Evolutionary conservation across 768 basidiomycete genomes (phyloP), one percentile per base, ranked within the genome.

Genomic region (Lanmaoa rubissima): DNA sequence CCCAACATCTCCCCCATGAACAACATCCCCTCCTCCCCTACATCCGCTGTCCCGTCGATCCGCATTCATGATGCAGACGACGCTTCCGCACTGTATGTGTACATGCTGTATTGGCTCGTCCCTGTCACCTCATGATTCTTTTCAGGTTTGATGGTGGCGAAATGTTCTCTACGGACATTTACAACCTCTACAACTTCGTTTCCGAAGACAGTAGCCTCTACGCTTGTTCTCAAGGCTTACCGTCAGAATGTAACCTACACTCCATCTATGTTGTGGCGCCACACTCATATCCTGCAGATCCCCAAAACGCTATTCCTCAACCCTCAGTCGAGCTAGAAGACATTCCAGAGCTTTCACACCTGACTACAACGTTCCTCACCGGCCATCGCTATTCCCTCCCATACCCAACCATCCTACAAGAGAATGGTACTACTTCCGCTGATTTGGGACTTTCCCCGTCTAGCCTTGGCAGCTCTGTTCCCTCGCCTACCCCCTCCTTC

Each of bases 401-500:
- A 26, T 57, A 58, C 42, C 11, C 51, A 4, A 1, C 39, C 36
- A 68, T 65, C 55, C 4, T 53, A 1, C 66, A 44, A 34, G 65
- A 68, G 24, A 52, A 44, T n/a, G 16, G 19, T 10, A 4, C 40
- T 4, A 17, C 49, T 11, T 17, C 47, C 14, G 2, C 19, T 1
- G 60, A 60, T 13, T 41, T 41, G 0, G 34, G 57, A 2, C 68
- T 61, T 17, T 57, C 61, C 1, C 59, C 63, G 0, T 53, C 60
- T 13, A 53, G 42, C 42, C 40, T 62, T 13, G 56, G 57, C 21
- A 64, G 59, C 24, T 48, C 68, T 32, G 26, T 36, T 5, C 67
- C 64, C 5, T 73, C 69, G 0, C 71, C 71, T 5, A n/a, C 71
- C 0, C 50, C 69, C 3, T 71, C 69, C 21, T 62, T 57, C n/a